Evolutionary conservation across 768 basidiomycete species (phyloP).

Genomic region (Tephrocybe sp.): DNA sequence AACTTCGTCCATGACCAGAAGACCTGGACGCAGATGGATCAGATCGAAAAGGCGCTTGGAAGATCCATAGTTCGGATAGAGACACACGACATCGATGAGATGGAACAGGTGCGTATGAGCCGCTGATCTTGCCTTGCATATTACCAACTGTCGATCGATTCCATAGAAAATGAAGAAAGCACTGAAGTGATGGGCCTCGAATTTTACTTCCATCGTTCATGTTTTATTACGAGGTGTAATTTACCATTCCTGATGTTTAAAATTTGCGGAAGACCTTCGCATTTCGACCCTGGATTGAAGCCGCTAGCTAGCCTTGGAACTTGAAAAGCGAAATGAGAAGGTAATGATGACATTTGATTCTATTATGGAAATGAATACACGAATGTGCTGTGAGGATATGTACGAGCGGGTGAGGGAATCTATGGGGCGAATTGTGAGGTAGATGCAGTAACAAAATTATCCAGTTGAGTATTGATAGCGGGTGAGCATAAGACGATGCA

Average conservation of each 20-base stretch:
- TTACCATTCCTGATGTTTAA: no score
- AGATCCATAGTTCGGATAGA: conserved; percentile 82
- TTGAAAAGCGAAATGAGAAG: background rate
- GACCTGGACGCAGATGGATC: conserved; percentile 88
- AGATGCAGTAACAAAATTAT: conserved; percentile 12
- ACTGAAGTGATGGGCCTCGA: conserved; percentile 53
- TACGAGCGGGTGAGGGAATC: conserved; percentile 8
- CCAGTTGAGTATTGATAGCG: conserved; percentile 12
- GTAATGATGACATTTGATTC: conserved; percentile 9
- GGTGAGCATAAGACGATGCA: conserved; percentile 2
- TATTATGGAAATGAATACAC: conserved; percentile 16
- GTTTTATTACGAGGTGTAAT: background rate
- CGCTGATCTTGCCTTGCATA: conserved; percentile 2
- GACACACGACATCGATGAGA: conserved; percentile 86
- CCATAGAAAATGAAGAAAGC: conserved; percentile 80
- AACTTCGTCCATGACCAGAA: conserved; percentile 93
- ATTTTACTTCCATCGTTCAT: background rate
- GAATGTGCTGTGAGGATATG: conserved; percentile 4
- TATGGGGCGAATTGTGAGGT: conserved; percentile 6
- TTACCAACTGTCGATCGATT: background rate
- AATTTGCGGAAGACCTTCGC: no score
- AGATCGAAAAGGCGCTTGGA: conserved; percentile 77
- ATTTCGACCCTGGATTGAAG: no score
- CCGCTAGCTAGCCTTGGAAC: no score
- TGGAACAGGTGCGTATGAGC: conserved; percentile 81